Evolutionary conservation across 768 basidiomycete genomes (phyloP), one percentile per base, ranked within the genome.

Genomic region (Rhizopogon vinicolor): DNA sequence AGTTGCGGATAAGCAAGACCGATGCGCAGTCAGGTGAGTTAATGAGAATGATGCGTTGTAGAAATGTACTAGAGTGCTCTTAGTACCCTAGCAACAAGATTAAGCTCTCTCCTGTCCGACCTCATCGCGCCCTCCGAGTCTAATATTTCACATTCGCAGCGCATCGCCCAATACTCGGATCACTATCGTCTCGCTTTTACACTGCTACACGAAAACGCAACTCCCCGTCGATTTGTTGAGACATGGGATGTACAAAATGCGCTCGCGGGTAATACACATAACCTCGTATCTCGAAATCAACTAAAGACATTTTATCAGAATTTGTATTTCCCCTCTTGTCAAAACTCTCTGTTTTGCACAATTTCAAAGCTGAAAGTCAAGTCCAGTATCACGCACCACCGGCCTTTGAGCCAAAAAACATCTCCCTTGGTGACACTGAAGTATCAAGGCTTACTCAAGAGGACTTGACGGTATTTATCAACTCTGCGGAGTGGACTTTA

Each of bases 401-500:
- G 44, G 87, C 92, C 1, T 92, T 98, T 64, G 76, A 82, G 51
- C 89, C 93, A 8, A 66, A 62, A 7, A 56, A 65, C 5, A 44
- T 80, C 3, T 53, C 59, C 49, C 55, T 63, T 39, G 63, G 67
- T 14, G 71, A 75, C 7, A 64, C 73, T 28, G 71, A 66, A 7
- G 64, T 68, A 8, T 84, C 84, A 67, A 81, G 83, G 0, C 69
- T 98, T 40, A 83, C 82, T 1, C 82, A 84, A 50, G 93, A 94
- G 60, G 86, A 96, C 63, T 77, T 97, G 56, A 93, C 89, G 13
- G 86, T 95, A 0, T 99, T 99, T 65, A 78, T 99, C 41, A 99
- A 99, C 64, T 93, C 93, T 7, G 97, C 94, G 5, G 87, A 94
- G 65, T 99, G 97, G 97, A 89, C 88, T 12, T 66, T 99, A 48